Evolutionary conservation across 257 asterid genomes (phyloP).

Genomic region (Solanum raphanifolium): DNA sequence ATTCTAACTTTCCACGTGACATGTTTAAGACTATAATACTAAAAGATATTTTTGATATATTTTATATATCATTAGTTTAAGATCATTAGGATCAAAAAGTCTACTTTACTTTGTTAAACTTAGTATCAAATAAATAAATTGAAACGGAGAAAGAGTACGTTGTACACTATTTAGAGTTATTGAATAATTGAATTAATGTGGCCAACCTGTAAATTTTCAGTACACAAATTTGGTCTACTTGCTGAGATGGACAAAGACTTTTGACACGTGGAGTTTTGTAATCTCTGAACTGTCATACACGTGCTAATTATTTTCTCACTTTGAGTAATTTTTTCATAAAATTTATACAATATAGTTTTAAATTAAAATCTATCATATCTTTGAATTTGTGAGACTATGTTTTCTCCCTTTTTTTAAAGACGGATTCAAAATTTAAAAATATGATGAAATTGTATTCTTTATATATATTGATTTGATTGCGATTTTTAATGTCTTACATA

Average conservation of each 20-base stretch:
- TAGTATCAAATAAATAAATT: too few species aligned
- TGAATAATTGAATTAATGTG: not conserved
- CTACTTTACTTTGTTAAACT: too few species aligned
- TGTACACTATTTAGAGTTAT: not conserved
- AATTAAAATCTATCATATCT: not conserved
- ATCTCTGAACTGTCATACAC: not conserved
- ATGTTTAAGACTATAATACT: too few species aligned
- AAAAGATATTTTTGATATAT: too few species aligned
- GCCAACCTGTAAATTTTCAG: not conserved
- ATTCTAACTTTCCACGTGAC: accelerated
- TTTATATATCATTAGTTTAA: too few species aligned
- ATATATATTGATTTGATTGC: too few species aligned
- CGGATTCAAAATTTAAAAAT: not conserved
- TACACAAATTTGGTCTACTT: not conserved
- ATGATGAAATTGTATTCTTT: accelerated
- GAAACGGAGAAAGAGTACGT: too few species aligned
- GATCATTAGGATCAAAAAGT: accelerated
- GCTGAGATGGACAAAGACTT: not conserved
- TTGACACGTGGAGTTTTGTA: not conserved
- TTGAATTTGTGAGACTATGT: not conserved
- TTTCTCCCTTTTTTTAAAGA: accelerated
- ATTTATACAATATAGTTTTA: not conserved
- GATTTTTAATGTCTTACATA: not conserved
- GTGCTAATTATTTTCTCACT: not conserved
- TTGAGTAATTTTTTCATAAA: too few species aligned